Evolutionary conservation across 2,329 filamentous ascomycete species (phyloP), one percentile per base, ranked within the genome.

Genomic region (Diaporthe sp.): DNA sequence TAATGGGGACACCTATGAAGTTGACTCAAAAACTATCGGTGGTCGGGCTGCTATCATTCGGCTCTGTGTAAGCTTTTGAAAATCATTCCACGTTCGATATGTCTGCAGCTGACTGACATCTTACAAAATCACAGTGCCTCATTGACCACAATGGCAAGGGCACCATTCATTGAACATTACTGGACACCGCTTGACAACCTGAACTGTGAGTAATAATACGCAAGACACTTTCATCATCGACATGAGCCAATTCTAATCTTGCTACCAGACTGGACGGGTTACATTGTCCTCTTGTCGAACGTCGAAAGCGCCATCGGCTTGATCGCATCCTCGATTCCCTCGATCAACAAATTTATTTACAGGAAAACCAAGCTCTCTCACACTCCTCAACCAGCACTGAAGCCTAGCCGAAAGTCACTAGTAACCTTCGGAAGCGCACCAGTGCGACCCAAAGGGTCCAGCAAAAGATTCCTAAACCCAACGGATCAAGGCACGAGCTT

Each of bases 1-100:
- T 83, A 6, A 83, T 80, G 79, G 79, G 77, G 2, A 81, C 80
- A 9, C 81, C 82, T 71, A 82, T 83, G 80, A 78, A 80, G 30
- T 19, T 72, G 30, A 58, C 38, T 25, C 71, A 77, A 4, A 80
- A 81, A 69, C 47, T 81, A 7, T 74, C 73, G 12, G 77, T 80
- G 45, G 76, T 77, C n/a, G 42, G 68, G n/a, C 71, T 81, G 30
- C 73, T 81, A 47, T 79, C 78, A 4, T 79, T 80, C 72, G 76
- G 77, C 72, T 77, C 79, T 30, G 38, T 79, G 80, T 82, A 76
- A 77, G 80, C 77, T 2, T 4, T 13, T 1, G 30, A 7, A 0
- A 7, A 8, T 67, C 45, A 17, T 25, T 25, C 3, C 2, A 13
- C 13, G 42, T 19, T 45, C 22, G 2, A 38, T 6, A 19, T n/a